A percentile compares a stretch with the other conserved stretches of the same genome.
These are phyloP conservation scores for Beauveria sp. DNA, from an alignment of 2,329 filamentous ascomycete genomes.

Conservation along the genomic window DNA sequence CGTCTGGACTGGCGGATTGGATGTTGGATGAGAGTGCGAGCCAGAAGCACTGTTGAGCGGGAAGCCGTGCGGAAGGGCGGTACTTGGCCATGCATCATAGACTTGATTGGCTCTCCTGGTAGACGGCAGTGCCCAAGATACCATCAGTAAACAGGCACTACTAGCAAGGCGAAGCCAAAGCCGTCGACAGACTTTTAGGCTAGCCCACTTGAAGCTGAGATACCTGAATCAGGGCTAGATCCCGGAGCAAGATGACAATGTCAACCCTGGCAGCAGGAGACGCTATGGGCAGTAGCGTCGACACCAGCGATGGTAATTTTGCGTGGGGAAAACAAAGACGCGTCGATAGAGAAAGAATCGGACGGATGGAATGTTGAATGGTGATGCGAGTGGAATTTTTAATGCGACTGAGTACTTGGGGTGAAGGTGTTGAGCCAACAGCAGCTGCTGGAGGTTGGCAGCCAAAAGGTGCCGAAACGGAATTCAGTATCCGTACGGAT, in stretches of 20 bases:
- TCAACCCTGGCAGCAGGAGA: neutral
- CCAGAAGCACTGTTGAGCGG: neutral
- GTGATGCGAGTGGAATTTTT: neutral
- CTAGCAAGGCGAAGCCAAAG: neutral
- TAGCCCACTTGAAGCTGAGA: neutral
- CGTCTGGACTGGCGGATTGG: neutral
- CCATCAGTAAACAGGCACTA: too few species aligned
- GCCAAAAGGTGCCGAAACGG: too few species aligned
- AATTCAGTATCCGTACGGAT: too few species aligned
- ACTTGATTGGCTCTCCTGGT: too few species aligned
- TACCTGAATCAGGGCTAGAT: neutral
- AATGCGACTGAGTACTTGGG: too few species aligned
- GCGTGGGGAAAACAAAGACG: neutral
- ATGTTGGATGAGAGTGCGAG: neutral
- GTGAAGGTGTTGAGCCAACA: too few species aligned
- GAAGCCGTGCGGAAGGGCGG: neutral
- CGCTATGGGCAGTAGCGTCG: slow-evolving; percentile 2
- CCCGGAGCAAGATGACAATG: neutral
- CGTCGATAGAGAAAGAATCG: neutral
- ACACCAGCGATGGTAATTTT: neutral
- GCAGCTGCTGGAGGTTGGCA: too few species aligned
- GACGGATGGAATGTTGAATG: too few species aligned
- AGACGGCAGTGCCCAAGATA: too few species aligned
- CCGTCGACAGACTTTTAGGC: neutral
- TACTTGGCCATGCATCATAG: too few species aligned